Evolutionary conservation across 371 early-diverging fungal species (phyloP), one percentile per base, ranked within the genome.

Genomic region (Nosema muscidifuracis): DNA sequence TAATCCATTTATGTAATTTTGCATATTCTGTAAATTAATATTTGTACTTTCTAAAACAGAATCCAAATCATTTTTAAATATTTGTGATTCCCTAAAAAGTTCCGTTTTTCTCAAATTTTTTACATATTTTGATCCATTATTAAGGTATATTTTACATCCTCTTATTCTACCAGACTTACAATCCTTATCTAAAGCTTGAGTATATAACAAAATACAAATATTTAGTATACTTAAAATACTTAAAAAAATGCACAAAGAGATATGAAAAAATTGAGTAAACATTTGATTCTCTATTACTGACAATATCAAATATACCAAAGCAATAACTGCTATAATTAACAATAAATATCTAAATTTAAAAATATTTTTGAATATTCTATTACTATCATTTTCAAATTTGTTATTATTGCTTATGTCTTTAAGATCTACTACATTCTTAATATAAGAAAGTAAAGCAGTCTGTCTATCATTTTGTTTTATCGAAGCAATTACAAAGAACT

Each of bases 111-210:
- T 36, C 0, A 63, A 20, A 15, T 62, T 47, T 9, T 15, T 20
- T 16, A 47, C 38, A 63, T 53, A 51, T 10, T 51, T 50, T 4
- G 40, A n/a, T 0, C 38, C 47, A 16, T 36, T 30, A 4, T 34
- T 22, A 24, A 72, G 56, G 16, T 38, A 28, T 13, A 38, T 38
- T 33, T 61, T 56, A 53, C 76, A 76, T 47, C 66, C 72, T 16
- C 36, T 38, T 15, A 76, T 47, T 15, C 28, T 33, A 0, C 76
- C 76, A 13, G 51, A 28, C 18, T 70, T 67, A 50, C 76, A 76
- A 42, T 44, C 55, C 67, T 60, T 76, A 36, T 76, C 76, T 33
- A 71, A 44, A 24, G 71, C 55, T 26, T 76, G 76, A 2, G 62
- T 53, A 65, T 53, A 47, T 28, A 67, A 20, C 28, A 76, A 24